Conservation (phyloP, 257 asterid genomes). For the Gynochthodes officinalis region DNA sequence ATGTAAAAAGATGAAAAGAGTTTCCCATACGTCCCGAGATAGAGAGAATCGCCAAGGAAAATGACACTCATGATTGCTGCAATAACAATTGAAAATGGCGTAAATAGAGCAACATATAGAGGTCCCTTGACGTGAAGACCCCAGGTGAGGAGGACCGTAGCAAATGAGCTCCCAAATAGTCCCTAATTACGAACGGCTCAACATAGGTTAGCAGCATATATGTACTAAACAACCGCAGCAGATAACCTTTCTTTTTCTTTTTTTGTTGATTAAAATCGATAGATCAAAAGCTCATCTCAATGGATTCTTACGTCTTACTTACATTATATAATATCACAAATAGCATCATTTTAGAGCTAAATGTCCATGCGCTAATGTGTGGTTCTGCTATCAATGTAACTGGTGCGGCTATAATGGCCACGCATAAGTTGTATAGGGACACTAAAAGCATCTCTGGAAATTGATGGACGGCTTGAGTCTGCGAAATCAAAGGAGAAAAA, state of each 20-base stretch:
- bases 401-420: constrained; percentile 58
- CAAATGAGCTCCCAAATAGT: constrained; percentile 50
- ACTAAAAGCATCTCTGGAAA: constrained; percentile 44
- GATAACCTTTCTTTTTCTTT: too few relatives aligned
- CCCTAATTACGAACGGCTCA: background rate
- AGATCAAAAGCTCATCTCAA: background rate
- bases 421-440: constrained; percentile 69
- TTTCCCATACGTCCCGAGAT: constrained; percentile 63
- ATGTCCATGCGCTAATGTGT: constrained; percentile 52
- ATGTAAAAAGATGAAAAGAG: too few relatives aligned
- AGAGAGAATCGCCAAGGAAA: constrained; percentile 72
- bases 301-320: constrained; percentile 6
- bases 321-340: constrained; percentile 43
- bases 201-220: background rate
- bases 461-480: constrained; percentile 69
- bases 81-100: constrained; percentile 71
- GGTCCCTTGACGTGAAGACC: constrained; percentile 73
- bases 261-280: too few relatives aligned
- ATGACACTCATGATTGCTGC: constrained; percentile 82
- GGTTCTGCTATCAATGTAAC: constrained; percentile 49
- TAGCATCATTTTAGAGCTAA: constrained; percentile 46
- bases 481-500: background rate
- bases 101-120: constrained; percentile 75
- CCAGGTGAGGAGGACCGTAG: constrained; percentile 69
- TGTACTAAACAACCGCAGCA: background rate